Percentiles rank a stretch among this genome's conserved stretches.
Evolutionary conservation across 257 asterid species (phyloP).

Genomic region (Petunia axillaris): DNA sequence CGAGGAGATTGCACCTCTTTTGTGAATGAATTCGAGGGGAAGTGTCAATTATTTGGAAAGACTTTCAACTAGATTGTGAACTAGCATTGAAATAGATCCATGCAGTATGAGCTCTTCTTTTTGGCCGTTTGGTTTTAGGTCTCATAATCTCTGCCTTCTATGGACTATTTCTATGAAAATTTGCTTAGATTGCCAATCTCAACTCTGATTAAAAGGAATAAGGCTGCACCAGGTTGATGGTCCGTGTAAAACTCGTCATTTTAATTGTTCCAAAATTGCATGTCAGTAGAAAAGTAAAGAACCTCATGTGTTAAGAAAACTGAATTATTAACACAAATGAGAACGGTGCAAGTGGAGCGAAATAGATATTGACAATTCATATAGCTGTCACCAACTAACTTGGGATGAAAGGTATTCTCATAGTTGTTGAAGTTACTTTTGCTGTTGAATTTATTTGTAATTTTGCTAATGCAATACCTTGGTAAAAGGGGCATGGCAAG

Average conservation of each 20-base stretch:
- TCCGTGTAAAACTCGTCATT: neutral
- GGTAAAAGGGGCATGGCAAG: too few relatives aligned
- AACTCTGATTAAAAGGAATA: neutral
- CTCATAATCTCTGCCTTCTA: neutral
- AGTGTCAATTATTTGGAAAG: neutral
- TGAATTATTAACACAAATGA: neutral
- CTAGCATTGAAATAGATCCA: neutral
- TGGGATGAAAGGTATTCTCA: too few relatives aligned
- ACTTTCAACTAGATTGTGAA: neutral
- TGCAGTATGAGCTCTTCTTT: neutral
- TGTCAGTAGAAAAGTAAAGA: neutral
- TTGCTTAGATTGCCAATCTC: neutral
- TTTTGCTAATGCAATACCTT: too few relatives aligned
- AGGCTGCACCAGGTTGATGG: neutral
- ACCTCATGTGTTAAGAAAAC: neutral
- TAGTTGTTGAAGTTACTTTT: too few relatives aligned
- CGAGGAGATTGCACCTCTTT: neutral
- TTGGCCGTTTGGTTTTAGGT: neutral
- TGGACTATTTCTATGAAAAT: neutral
- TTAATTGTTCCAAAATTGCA: neutral
- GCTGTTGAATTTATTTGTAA: too few relatives aligned
- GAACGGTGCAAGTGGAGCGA: neutral
- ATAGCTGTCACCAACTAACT: too few relatives aligned
- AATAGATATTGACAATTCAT: neutral
- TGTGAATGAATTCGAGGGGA: neutral